Percentiles rank a stretch among this genome's conserved stretches.
Conservation (phyloP, 2,329 filamentous ascomycete genomes). For the Chaetoscypha palmicola region DNA sequence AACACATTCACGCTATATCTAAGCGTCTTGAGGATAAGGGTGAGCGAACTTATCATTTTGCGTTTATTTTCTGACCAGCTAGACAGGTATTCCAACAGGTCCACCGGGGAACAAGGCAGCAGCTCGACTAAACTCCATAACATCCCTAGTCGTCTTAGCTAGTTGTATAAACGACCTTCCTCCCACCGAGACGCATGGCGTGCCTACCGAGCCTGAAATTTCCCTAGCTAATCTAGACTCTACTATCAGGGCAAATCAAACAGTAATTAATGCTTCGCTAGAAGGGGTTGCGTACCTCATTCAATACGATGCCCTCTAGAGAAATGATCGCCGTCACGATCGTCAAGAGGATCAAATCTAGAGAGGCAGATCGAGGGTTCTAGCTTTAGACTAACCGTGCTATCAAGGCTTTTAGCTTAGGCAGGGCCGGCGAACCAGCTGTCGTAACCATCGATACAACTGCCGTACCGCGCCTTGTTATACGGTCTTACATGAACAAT, state of each 20-base stretch:
- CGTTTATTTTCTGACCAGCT: not conserved
- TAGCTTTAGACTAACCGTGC: conserved; percentile 6
- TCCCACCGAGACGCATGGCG: not conserved
- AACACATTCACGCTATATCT: not conserved
- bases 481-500: too few species aligned
- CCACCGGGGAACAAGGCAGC: not conserved
- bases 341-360: not conserved
- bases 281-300: not conserved
- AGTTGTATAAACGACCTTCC: not conserved
- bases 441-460: too few species aligned
- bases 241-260: not conserved
- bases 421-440: conserved; percentile 2
- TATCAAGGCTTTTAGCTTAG: conserved; percentile 9
- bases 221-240: not conserved
- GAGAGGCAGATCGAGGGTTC: conserved; percentile 6
- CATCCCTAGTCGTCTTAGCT: not conserved
- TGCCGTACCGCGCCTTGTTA: too few species aligned
- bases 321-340: conserved; percentile 1
- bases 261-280: not conserved
- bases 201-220: not conserved
- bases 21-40: not conserved
- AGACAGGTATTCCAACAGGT: not conserved
- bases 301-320: not conserved
- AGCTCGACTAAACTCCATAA: not conserved
- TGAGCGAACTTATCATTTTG: not conserved